phyloP scores from a whole-genome alignment of 2,329 filamentous ascomycete genomes.

The Atkinsonella hypoxylon region DNA sequence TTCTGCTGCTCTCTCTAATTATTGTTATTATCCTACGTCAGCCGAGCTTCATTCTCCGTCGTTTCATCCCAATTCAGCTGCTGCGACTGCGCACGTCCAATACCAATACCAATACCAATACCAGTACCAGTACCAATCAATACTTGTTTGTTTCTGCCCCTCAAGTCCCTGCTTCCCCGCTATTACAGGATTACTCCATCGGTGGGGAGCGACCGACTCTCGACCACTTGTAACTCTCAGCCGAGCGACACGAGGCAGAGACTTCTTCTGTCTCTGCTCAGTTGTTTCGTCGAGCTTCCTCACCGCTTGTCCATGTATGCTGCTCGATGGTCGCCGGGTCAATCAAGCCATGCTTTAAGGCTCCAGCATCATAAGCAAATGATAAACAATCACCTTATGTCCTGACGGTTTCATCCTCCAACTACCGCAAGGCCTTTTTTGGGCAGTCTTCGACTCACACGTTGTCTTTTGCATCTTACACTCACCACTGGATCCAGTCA shows the following conservation, averaged over 20 bases:
- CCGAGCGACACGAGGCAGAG: not conserved
- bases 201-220: not conserved
- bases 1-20: not conserved
- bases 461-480: not conserved
- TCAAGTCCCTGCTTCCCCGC: not conserved
- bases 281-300: not conserved
- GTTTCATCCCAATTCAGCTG: not conserved
- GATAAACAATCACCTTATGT: not conserved
- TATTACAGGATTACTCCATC: not conserved
- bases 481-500: not conserved
- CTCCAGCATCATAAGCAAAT: constrained; percentile 4
- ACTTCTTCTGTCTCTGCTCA: not conserved
- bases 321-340: constrained; percentile 3
- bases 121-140: no score
- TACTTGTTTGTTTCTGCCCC: no score
- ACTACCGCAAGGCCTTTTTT: not conserved
- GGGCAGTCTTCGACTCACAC: not conserved
- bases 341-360: constrained; percentile 1
- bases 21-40: not conserved
- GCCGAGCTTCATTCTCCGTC: not conserved
- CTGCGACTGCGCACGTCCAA: not conserved
- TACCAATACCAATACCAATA: no score
- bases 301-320: constrained; percentile 5
- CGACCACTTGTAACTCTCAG: not conserved
- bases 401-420: not conserved